Conservation (phyloP, 176 grass and related monocot species). For the Luzula sylvatica region DNA sequence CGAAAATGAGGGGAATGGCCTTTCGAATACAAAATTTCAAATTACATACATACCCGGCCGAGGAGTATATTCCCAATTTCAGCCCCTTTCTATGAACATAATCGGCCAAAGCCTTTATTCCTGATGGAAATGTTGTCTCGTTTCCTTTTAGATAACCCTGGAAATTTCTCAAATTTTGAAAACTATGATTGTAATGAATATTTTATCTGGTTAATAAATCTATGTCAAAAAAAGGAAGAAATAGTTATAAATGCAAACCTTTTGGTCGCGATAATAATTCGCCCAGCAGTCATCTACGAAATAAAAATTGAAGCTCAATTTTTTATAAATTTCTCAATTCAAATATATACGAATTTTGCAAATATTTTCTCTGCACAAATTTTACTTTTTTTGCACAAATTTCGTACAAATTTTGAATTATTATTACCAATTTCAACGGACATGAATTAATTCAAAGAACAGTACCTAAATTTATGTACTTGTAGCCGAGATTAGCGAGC, state of each 20-base stretch:
- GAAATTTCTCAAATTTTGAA: not conserved
- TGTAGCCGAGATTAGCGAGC: constrained; percentile 47
- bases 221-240: not conserved
- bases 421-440: not conserved
- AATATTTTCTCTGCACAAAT: not conserved
- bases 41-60: constrained; percentile 35
- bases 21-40: not conserved
- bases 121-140: constrained; percentile 43
- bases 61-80: constrained; percentile 51
- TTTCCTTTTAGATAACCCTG: constrained; percentile 44
- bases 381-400: not conserved
- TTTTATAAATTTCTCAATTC: not conserved
- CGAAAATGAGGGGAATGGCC: too few relatives aligned
- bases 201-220: not conserved
- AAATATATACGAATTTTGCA: not conserved
- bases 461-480: constrained; percentile 51
- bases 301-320: not conserved
- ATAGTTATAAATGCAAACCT: constrained; percentile 19
- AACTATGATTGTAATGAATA: not conserved
- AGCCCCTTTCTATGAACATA: constrained; percentile 69
- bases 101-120: constrained; percentile 63
- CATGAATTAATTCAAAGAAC: not conserved
- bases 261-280: constrained; percentile 26
- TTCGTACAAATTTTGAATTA: not conserved
- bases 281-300: constrained; percentile 71